phyloP scores from a whole-genome alignment of 208 protist genomes.

The Leishmania major region DNA sequence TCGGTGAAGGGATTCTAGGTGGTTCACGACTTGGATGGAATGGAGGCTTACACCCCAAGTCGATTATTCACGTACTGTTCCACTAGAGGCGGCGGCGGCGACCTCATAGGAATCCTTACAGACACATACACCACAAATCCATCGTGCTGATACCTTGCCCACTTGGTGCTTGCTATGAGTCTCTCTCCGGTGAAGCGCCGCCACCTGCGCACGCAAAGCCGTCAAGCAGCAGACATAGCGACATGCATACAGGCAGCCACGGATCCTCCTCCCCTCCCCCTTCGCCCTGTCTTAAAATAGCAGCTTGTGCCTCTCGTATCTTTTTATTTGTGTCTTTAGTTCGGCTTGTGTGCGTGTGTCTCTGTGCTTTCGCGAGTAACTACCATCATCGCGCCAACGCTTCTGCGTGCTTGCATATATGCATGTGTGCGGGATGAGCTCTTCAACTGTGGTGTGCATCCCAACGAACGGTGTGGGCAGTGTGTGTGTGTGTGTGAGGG shows the following conservation, averaged over 20 bases:
- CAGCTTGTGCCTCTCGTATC: slow-evolving; percentile 11
- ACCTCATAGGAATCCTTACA: background rate
- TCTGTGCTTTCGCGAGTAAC: background rate
- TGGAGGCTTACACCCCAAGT: slow-evolving; percentile 62
- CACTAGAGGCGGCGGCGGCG: background rate
- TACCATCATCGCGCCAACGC: background rate
- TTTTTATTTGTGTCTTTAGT: background rate
- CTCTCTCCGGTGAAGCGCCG: background rate
- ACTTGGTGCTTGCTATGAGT: background rate
- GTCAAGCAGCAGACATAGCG: background rate
- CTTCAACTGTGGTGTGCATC: no score
- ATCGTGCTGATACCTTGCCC: background rate
- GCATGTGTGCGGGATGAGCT: background rate
- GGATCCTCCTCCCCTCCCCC: background rate
- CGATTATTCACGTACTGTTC: slow-evolving; percentile 46
- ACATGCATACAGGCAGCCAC: background rate
- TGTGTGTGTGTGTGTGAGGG: no score
- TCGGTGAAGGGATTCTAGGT: slow-evolving; percentile 62
- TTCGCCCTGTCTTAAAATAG: background rate
- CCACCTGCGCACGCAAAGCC: background rate
- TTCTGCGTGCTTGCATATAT: background rate
- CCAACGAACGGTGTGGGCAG: no score
- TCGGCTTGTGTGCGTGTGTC: background rate
- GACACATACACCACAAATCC: background rate
- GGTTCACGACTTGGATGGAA: slow-evolving; percentile 46